A percentile compares a stretch with the other conserved stretches of the same genome.
phyloP scores from a whole-genome alignment of 2,329 filamentous ascomycete genomes.

The Polytolypa hystricis region DNA sequence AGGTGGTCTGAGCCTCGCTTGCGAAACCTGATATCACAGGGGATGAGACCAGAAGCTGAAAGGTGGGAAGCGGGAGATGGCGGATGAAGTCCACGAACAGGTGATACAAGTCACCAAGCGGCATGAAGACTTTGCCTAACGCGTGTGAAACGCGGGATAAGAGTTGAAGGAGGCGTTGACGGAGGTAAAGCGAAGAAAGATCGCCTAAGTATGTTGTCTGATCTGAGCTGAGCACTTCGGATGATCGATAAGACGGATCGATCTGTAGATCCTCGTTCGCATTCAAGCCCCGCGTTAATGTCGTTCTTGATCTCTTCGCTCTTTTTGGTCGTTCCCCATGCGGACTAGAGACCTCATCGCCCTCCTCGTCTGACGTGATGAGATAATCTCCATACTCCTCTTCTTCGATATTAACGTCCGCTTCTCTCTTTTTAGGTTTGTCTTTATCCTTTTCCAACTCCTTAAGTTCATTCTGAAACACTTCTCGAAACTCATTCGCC shows the following conservation, averaged over 20 bases:
- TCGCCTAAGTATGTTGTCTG: slow-evolving; percentile 26
- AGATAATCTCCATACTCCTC: slow-evolving; percentile 38
- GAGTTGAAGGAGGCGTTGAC: slow-evolving; percentile 35
- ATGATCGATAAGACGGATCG: slow-evolving; percentile 6
- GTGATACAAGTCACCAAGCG: slow-evolving; percentile 30
- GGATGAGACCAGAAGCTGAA: slow-evolving; percentile 35
- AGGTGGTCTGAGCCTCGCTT: slow-evolving; percentile 34
- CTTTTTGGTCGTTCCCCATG: slow-evolving; percentile 15
- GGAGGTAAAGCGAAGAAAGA: slow-evolving; percentile 29
- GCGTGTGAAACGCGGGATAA: slow-evolving; percentile 28
- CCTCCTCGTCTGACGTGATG: slow-evolving; percentile 26
- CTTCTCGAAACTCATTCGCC: slow-evolving; percentile 32
- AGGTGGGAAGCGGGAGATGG: slow-evolving; percentile 34
- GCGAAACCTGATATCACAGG: slow-evolving; percentile 33
- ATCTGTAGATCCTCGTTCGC: not conserved
- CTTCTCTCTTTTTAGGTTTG: slow-evolving; percentile 29
- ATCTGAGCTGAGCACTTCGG: slow-evolving; percentile 12
- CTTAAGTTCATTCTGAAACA: slow-evolving; percentile 37
- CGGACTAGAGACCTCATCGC: slow-evolving; percentile 14
- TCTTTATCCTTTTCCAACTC: slow-evolving; percentile 18
- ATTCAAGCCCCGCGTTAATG: not conserved
- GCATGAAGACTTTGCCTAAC: slow-evolving; percentile 26
- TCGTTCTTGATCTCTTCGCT: slow-evolving; percentile 23
- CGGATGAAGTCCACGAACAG: slow-evolving; percentile 38
- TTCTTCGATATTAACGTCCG: slow-evolving; percentile 35